Evolutionary conservation across 106 monocot species (phyloP).

Genomic region (Dendrobium catenatum): DNA sequence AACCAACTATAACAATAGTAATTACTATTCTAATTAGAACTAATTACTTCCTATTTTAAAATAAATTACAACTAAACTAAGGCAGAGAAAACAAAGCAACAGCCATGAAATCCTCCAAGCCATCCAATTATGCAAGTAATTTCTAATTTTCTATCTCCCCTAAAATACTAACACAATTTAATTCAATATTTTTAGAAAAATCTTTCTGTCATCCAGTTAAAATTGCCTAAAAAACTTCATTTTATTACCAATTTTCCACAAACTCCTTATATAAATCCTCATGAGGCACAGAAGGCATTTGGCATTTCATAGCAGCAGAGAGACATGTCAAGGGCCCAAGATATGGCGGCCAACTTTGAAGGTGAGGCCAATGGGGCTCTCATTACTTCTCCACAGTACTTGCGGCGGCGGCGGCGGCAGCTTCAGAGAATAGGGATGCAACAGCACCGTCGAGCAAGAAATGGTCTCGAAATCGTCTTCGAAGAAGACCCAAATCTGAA

Average conservation of each 20-base stretch:
- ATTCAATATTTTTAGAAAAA: background rate
- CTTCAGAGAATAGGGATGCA: background rate
- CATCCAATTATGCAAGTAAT: background rate
- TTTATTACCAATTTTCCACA: background rate
- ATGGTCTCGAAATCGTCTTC: background rate
- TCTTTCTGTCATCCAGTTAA: background rate
- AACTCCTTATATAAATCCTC: background rate
- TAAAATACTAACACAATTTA: background rate
- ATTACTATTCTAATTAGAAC: too few species aligned
- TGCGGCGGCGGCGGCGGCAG: background rate
- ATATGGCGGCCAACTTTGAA: too few species aligned
- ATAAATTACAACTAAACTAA: background rate
- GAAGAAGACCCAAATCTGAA: background rate
- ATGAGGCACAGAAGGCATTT: background rate
- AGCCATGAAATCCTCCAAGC: background rate
- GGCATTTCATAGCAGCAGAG: background rate
- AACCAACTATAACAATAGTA: too few species aligned
- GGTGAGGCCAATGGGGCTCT: constrained; percentile 5
- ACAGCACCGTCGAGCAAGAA: too few species aligned
- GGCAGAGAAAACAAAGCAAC: background rate
- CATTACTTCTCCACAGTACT: background rate
- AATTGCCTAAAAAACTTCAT: background rate
- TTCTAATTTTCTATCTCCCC: background rate
- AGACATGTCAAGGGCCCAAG: background rate
- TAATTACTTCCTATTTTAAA: background rate